These are phyloP conservation scores for Domatiomyces globalis DNA, from an alignment of 2,329 filamentous ascomycete species.

Conservation along the genomic window DNA sequence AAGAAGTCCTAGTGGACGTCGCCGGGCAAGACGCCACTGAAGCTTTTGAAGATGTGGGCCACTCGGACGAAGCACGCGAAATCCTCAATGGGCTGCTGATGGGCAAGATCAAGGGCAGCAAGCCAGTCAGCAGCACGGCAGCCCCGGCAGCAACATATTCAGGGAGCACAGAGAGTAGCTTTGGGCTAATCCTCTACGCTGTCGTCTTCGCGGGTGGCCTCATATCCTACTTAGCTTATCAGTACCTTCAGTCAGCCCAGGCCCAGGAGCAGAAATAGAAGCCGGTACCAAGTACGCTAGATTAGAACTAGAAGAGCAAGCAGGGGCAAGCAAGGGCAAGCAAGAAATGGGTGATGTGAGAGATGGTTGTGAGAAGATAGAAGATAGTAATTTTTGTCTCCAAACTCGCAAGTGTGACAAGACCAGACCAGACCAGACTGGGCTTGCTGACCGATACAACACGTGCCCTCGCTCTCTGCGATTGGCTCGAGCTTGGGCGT, in stretches of 20 bases:
- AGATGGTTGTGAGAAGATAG: no score
- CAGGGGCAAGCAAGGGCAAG: no score
- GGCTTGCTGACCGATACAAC: no score
- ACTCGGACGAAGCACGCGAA: constrained; percentile 96
- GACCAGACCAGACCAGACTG: no score
- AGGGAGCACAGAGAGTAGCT: constrained; percentile 33
- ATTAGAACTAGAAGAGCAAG: not conserved
- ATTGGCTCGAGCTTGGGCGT: no score
- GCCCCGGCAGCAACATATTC: constrained; percentile 33
- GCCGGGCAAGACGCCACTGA: constrained; percentile 92
- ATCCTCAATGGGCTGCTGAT: constrained; percentile 66
- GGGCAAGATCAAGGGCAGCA: constrained; percentile 64
- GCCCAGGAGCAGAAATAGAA: constrained; percentile 28
- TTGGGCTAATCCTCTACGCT: constrained; percentile 71
- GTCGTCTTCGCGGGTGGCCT: constrained; percentile 64
- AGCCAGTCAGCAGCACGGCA: constrained; percentile 53
- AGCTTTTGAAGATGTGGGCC: constrained; percentile 97
- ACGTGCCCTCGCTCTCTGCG: no score
- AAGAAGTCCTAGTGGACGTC: constrained; percentile 94
- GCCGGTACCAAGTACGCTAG: not conserved
- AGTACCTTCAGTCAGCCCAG: constrained; percentile 52
- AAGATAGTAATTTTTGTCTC: no score
- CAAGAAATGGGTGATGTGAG: not conserved
- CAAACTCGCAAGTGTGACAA: no score
- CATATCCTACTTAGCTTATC: constrained; percentile 66